phyloP scores from a whole-genome alignment of 176 grass and related monocot genomes.

The Carex kokanica region DNA sequence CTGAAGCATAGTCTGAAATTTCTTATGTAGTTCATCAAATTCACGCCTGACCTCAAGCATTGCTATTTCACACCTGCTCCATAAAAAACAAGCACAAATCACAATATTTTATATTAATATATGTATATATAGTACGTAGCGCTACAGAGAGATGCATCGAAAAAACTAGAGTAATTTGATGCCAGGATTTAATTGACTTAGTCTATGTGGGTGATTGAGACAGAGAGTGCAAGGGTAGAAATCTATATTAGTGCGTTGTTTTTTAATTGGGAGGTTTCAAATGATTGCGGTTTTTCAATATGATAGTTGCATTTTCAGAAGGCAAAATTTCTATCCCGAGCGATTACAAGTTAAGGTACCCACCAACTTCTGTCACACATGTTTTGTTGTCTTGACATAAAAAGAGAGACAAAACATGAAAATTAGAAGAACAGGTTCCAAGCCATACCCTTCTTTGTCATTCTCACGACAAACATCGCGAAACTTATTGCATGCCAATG shows the following conservation, averaged over 20 bases:
- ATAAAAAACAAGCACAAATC: neutral
- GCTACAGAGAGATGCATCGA: neutral
- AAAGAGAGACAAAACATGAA: neutral
- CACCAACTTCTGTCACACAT: neutral
- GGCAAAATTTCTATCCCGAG: neutral
- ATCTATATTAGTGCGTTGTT: too few relatives aligned
- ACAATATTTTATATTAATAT: neutral
- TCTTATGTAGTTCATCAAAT: conserved; percentile 52
- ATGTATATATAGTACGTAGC: neutral
- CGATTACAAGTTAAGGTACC: neutral
- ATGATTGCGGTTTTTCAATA: neutral
- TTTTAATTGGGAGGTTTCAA: neutral
- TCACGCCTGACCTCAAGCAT: conserved; percentile 52
- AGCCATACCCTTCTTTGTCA: conserved; percentile 45
- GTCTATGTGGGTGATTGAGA: neutral
- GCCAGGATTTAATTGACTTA: neutral
- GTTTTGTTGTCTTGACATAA: neutral
- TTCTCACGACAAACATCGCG: conserved; percentile 51
- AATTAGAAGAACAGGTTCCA: neutral
- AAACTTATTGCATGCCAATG: conserved; percentile 44
- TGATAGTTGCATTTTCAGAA: neutral
- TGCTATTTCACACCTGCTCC: conserved; percentile 47
- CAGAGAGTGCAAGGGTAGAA: neutral
- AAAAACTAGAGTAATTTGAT: neutral
- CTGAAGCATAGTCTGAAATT: conserved; percentile 70